Evolutionary conservation across 2,329 filamentous ascomycete genomes (phyloP).

Genomic region (Hirsutella thompsonii): DNA sequence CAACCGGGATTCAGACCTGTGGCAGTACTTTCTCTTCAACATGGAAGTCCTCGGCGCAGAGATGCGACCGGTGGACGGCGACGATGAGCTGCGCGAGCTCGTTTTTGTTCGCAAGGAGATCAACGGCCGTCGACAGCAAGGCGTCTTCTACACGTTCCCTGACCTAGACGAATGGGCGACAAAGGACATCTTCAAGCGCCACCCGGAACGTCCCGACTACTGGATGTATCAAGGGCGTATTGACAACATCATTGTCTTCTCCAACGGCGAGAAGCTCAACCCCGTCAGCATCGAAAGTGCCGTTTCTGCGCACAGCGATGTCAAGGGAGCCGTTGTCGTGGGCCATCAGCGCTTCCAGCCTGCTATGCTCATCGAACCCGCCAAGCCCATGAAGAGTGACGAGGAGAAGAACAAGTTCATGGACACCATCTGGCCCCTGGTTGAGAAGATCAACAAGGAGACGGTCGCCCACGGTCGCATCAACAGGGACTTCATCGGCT

Average conservation of each 20-base stretch:
- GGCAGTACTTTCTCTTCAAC: slow-evolving; percentile 30
- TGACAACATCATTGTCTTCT: slow-evolving; percentile 28
- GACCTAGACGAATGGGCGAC: slow-evolving; percentile 22
- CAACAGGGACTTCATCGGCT: slow-evolving; percentile 20
- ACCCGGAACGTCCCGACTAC: slow-evolving; percentile 16
- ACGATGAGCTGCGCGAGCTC: slow-evolving; percentile 12
- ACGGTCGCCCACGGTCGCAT: slow-evolving; percentile 34
- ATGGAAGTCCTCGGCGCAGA: slow-evolving; percentile 26
- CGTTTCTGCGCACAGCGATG: slow-evolving; percentile 13
- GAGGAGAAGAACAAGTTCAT: slow-evolving; percentile 17
- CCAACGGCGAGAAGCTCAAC: slow-evolving; percentile 28
- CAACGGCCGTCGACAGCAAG: slow-evolving; percentile 19
- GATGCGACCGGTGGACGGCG: slow-evolving; percentile 16
- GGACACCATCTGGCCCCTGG: slow-evolving; percentile 27
- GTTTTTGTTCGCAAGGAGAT: slow-evolving; percentile 23
- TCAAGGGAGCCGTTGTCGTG: slow-evolving; percentile 22
- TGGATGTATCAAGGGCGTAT: slow-evolving; percentile 23
- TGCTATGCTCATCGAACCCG: slow-evolving; percentile 32
- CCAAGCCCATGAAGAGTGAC: slow-evolving; percentile 11
- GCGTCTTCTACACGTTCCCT: slow-evolving; percentile 22
- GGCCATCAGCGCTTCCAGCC: slow-evolving; percentile 33
- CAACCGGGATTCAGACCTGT: slow-evolving; percentile 19
- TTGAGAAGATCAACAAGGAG: slow-evolving; percentile 28
- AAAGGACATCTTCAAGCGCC: slow-evolving; percentile 21
- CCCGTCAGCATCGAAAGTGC: slow-evolving; percentile 21